phyloP scores from a whole-genome alignment of 768 basidiomycete genomes.

The Boletus pseudopeckii region DNA sequence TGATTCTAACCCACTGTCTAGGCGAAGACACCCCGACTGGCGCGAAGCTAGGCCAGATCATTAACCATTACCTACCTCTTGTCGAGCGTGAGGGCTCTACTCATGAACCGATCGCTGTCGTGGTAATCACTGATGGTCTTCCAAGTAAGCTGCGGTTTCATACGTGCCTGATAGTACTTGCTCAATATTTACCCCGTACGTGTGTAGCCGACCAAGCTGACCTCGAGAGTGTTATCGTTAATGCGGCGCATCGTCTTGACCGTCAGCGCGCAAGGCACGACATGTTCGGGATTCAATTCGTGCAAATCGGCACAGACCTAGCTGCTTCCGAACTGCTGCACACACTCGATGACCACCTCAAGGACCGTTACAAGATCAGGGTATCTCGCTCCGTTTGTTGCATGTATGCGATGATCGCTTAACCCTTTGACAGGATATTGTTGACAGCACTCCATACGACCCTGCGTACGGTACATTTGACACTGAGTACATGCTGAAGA shows the following conservation, averaged over 20 bases:
- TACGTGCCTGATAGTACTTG: not conserved
- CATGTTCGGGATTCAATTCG: constrained; percentile 45
- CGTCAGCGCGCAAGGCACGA: constrained; percentile 30
- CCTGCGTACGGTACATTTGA: constrained; percentile 29
- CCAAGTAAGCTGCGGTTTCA: constrained; percentile 32
- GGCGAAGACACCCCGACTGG: constrained; percentile 39
- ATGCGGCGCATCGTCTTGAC: constrained; percentile 39
- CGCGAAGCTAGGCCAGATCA: constrained; percentile 34
- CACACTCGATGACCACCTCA: constrained; percentile 39
- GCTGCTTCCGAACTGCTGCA: constrained; percentile 39
- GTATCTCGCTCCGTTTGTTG: constrained; percentile 5
- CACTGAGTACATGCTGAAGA: constrained; percentile 36
- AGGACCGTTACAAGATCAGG: constrained; percentile 30
- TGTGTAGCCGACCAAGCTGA: constrained; percentile 28
- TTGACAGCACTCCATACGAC: constrained; percentile 43
- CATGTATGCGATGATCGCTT: not conserved
- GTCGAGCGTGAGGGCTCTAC: constrained; percentile 26
- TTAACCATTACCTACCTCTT: constrained; percentile 35
- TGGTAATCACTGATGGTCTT: constrained; percentile 40
- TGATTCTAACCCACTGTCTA: not conserved
- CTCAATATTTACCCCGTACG: not conserved
- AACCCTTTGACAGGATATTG: constrained; percentile 37
- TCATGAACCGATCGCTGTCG: constrained; percentile 35
- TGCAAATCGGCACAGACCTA: constrained; percentile 42
- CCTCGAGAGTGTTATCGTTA: constrained; percentile 31